phyloP scores from a whole-genome alignment of 2,329 filamentous ascomycete genomes.

The Knufia petricola region DNA sequence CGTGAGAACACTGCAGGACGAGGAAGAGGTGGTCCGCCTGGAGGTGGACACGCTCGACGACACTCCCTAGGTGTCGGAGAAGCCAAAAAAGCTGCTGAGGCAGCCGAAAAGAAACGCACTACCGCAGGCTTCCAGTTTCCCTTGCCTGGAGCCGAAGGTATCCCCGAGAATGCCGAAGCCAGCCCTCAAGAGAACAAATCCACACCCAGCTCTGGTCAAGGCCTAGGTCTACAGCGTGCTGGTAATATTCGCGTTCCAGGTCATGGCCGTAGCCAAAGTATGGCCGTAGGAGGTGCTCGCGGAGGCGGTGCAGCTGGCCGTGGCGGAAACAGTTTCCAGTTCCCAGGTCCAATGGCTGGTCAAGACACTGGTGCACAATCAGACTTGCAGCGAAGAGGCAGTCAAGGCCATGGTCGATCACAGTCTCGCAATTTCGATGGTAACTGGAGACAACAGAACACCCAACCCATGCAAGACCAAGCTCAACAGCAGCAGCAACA shows the following conservation, averaged over 20 bases:
- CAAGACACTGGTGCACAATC: conserved; percentile 44
- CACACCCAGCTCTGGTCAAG: conserved; percentile 49
- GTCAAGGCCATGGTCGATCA: conserved; percentile 63
- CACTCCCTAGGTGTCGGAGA: conserved; percentile 92
- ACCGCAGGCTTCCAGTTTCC: conserved; percentile 94
- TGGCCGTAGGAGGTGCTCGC: conserved; percentile 54
- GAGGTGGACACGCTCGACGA: conserved; percentile 75
- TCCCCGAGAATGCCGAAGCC: conserved; percentile 43
- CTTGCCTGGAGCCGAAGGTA: conserved; percentile 56
- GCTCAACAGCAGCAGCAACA: conserved; percentile 26
- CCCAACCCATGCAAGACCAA: conserved; percentile 34
- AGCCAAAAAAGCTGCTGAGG: conserved; percentile 92
- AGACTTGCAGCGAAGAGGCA: conserved; percentile 68
- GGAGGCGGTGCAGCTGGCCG: conserved; percentile 50
- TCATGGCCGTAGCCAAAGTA: conserved; percentile 40
- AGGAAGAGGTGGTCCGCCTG: conserved; percentile 61
- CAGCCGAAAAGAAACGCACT: conserved; percentile 93
- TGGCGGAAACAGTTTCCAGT: conserved; percentile 61
- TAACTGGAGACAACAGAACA: conserved; percentile 85
- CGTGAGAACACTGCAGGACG: conserved; percentile 64
- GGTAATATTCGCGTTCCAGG: conserved; percentile 79
- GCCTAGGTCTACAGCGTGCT: conserved; percentile 59
- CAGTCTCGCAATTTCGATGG: conserved; percentile 92
- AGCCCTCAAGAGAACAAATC: conserved; percentile 26
- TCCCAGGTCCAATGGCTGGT: conserved; percentile 46